Evolutionary conservation across 495 filamentous ascomycete species (phyloP).

Genomic region (Chaetomium cochliodes): DNA sequence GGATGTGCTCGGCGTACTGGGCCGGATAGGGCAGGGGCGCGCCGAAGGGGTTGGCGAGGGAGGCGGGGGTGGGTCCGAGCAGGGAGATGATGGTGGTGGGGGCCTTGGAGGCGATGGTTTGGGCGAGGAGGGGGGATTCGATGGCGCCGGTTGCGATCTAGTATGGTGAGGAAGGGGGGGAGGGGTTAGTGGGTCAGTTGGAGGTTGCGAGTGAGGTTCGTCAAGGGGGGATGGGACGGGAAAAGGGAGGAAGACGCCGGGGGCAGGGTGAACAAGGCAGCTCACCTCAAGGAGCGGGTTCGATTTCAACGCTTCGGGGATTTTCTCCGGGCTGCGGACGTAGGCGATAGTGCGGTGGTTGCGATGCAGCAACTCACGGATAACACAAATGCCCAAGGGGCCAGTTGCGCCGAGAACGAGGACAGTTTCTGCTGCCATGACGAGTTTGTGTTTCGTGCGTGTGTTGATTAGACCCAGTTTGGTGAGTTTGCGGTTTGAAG

Average conservation of each 20-base stretch:
- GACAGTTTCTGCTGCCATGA: neutral
- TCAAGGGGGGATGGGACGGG: neutral
- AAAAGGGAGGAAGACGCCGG: no score
- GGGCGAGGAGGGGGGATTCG: no score
- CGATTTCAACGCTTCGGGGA: neutral
- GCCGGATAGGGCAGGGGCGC: neutral
- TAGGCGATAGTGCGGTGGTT: neutral
- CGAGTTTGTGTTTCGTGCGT: no score
- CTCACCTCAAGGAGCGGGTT: constrained; percentile 1
- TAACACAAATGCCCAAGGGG: neutral
- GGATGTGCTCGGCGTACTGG: neutral
- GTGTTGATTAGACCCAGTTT: no score
- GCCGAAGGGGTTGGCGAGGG: neutral
- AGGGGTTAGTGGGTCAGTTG: no score
- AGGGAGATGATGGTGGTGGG: neutral
- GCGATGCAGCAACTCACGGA: neutral
- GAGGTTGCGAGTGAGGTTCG: no score
- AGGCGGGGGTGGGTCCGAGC: neutral
- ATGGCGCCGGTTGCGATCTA: neutral
- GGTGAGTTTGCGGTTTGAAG: no score
- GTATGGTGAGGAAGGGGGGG: no score
- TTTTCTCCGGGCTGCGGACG: constrained; percentile 1
- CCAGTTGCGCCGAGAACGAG: neutral
- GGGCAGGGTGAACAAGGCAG: neutral
- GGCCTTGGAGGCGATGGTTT: neutral